Base-by-base conservation (phyloP, 176 grass and related monocot species). In the Oryza longistaminata region DNA sequence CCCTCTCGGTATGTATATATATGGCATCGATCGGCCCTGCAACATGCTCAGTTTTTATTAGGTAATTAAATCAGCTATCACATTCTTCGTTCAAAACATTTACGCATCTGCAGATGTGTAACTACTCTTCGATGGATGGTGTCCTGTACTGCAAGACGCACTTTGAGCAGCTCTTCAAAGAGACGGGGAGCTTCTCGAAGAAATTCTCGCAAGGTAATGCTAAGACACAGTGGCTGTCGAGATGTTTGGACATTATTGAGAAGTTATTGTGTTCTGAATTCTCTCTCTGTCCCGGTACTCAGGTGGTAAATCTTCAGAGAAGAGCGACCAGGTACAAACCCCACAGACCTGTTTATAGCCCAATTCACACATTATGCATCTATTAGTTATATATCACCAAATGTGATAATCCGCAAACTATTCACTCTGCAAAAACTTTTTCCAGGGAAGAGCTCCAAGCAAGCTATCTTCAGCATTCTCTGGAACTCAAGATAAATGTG, bases 111-210 rank as follows among this genome's bases (percentile, higher is more conserved):
- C 15, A 98, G 95, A 98, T 98, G 86, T 93, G 90, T 83, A 95
- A 10, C 82, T 95, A 98, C 68, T 98, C 93, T 71, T 98, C 96
- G 68, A 91, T 98, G 95, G 95, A 95, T 68, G 95, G 95, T 24
- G 87, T 95, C 33, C 95, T 98, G n/a, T 98, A 98, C 80, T 95
- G 93, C 87, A 98, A 95, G 82, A 90, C 91, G 46, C 95, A 98
- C 61, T 98, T 98, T 85, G 95, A 98, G 80, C 95, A 98, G 80
- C 93, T 98, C 68, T 93, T 98, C 87, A 98, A 95, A 82, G 95
- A 95, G 85, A 93, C 95, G 9, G 95, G 95, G 64, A 93, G 66
- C 66, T 98, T 95, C 82, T 92, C 82, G 19, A 98, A 93, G 79
- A 93, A 93, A 61, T 95, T 95, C 12, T 78, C 92, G 19, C 70